Evolutionary conservation across 1,284 basidiomycete genomes (phyloP).

Genomic region (Somion occarium): DNA sequence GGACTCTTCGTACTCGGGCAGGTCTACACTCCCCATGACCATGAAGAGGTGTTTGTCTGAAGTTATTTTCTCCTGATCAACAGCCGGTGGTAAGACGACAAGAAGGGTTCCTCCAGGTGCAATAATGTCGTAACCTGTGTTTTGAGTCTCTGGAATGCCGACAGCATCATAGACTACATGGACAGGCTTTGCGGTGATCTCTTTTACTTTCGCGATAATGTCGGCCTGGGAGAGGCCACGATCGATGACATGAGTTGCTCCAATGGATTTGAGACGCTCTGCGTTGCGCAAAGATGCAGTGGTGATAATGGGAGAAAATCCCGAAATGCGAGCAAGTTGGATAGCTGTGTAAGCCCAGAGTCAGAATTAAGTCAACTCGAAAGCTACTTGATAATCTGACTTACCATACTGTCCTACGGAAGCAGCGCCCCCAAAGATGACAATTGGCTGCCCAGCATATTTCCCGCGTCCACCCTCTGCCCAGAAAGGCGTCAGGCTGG

Average conservation of each 20-base stretch:
- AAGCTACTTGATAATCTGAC: not conserved
- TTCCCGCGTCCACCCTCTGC: too few relatives aligned
- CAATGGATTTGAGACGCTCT: slow-evolving; percentile 40
- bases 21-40: too few relatives aligned
- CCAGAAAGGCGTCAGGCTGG: not conserved
- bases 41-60: too few relatives aligned
- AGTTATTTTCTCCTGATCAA: not conserved
- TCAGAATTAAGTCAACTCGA: not conserved
- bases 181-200: slow-evolving; percentile 13
- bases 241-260: slow-evolving; percentile 43
- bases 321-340: not conserved
- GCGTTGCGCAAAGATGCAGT: slow-evolving; percentile 41
- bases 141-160: slow-evolving; percentile 7
- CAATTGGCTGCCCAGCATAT: not conserved
- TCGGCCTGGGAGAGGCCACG: slow-evolving; percentile 1
- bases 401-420: slow-evolving; percentile 2
- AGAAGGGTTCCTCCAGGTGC: slow-evolving; percentile 9
- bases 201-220: not conserved
- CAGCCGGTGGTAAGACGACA: not conserved
- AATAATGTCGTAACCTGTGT: slow-evolving; percentile 9
- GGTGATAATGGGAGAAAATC: slow-evolving; percentile 42
- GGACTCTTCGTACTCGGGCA: too few relatives aligned
- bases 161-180: slow-evolving; percentile 11
- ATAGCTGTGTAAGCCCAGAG: not conserved
- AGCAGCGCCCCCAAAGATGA: not conserved